phyloP scores from a whole-genome alignment of 345 rosid genomes.

The Crucihimalaya himalaica region DNA sequence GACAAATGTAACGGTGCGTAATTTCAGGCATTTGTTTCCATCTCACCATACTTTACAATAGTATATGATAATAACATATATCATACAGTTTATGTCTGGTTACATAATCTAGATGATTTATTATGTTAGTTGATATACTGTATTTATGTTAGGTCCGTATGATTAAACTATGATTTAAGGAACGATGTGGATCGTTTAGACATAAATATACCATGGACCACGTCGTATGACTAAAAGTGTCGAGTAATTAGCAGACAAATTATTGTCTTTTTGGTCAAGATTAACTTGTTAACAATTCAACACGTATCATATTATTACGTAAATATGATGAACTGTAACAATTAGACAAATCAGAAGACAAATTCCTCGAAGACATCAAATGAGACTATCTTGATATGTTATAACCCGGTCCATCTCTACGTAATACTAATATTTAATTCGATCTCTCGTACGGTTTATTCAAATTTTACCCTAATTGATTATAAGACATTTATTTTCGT shows the following conservation, averaged over 20 bases:
- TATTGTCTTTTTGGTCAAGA: conserved; percentile 34
- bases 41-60: conserved; percentile 5
- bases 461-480: not conserved
- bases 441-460: conserved; percentile 20
- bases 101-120: conserved; percentile 26
- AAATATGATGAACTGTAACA: conserved; percentile 7
- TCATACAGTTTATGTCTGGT: conserved; percentile 21
- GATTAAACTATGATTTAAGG: conserved; percentile 4
- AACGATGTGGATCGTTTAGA: conserved; percentile 13
- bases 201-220: conserved; percentile 22
- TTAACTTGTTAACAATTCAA: conserved; percentile 22
- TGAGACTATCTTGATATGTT: conserved; percentile 50
- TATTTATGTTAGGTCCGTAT: not conserved
- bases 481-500: conserved; percentile 6
- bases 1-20: conserved; percentile 28
- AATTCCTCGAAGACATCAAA: conserved; percentile 49
- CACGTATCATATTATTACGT: conserved; percentile 18
- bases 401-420: conserved; percentile 19
- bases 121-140: conserved; percentile 5
- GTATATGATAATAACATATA: conserved; percentile 2
- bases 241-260: conserved; percentile 44
- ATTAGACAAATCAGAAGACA: conserved; percentile 48
- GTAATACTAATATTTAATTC: not conserved
- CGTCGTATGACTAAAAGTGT: conserved; percentile 33
- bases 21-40: conserved; percentile 38